Conservation (phyloP, 2,329 filamentous ascomycete species). For the Penicillium hesseltinei region DNA sequence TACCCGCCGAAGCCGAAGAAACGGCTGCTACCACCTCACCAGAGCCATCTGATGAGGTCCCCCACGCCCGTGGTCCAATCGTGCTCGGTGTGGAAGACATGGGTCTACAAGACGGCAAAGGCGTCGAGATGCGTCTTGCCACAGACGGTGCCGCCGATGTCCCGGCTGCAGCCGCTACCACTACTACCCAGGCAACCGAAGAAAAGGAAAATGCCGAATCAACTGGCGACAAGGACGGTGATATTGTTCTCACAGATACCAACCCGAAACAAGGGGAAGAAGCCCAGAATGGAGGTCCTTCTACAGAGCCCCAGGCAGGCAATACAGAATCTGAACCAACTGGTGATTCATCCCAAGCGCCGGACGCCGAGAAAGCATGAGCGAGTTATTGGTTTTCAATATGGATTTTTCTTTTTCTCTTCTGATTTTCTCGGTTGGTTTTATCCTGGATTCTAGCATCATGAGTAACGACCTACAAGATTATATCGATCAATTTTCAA, state of each 20-base stretch:
- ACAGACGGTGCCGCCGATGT: slow-evolving; percentile 13
- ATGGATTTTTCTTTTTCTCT: background rate
- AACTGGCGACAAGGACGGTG: slow-evolving; percentile 33
- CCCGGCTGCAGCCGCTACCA: slow-evolving; percentile 4
- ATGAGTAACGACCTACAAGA: slow-evolving; percentile 26
- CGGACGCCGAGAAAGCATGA: slow-evolving; percentile 15
- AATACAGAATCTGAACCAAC: slow-evolving; percentile 3
- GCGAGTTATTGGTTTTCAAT: background rate
- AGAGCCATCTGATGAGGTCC: slow-evolving; percentile 61
- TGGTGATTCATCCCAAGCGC: slow-evolving; percentile 8
- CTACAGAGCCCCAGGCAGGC: slow-evolving; percentile 3
- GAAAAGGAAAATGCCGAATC: slow-evolving; percentile 14
- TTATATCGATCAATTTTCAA: slow-evolving; percentile 5
- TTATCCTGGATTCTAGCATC: slow-evolving; percentile 17
- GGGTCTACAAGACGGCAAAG: slow-evolving; percentile 65
- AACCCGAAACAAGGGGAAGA: slow-evolving; percentile 18
- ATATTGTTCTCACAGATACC: slow-evolving; percentile 40
- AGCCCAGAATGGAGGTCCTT: slow-evolving; percentile 11
- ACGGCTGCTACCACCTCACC: slow-evolving; percentile 30
- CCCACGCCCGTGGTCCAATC: slow-evolving; percentile 80
- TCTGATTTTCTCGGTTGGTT: slow-evolving; percentile 5
- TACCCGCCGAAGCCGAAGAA: slow-evolving; percentile 16
- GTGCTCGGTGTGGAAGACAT: slow-evolving; percentile 83
- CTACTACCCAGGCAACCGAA: slow-evolving; percentile 7
- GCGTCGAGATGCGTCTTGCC: slow-evolving; percentile 42